Percentiles rank a stretch among this genome's conserved stretches.
Evolutionary conservation across 164 flowering plant species (phyloP).

Genomic region (Aristolochia fimbriata): DNA sequence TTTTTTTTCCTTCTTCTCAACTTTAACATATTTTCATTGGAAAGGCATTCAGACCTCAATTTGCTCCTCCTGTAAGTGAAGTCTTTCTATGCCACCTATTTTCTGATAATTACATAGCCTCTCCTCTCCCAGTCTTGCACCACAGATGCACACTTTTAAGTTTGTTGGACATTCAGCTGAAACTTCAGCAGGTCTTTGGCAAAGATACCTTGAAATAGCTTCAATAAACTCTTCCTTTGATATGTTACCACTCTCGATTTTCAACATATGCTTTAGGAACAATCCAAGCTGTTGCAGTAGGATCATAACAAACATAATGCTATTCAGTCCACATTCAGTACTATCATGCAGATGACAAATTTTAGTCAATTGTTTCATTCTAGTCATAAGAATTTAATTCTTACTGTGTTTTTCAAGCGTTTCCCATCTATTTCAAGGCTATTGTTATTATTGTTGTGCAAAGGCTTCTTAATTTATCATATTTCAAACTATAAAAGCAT

Average conservation of each 20-base stretch:
- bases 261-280: conserved; percentile 45
- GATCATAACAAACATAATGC: background rate
- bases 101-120: conserved; percentile 6
- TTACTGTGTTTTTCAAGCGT: no score
- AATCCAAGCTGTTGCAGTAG: conserved; percentile 43
- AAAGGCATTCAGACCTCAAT: conserved; percentile 37
- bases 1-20: background rate
- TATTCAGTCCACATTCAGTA: background rate
- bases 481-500: no score
- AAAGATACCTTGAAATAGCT: conserved; percentile 48
- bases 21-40: background rate
- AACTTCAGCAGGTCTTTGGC: conserved; percentile 21
- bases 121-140: conserved; percentile 26
- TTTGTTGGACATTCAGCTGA: conserved; percentile 39
- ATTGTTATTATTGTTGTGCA: no score
- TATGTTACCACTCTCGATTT: conserved; percentile 20
- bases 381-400: no score
- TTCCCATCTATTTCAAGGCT: no score
- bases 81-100: conserved; percentile 17
- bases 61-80: conserved; percentile 42
- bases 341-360: no score
- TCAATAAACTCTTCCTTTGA: conserved; percentile 47
- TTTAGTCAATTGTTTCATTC: no score
- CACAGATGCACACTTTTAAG: conserved; percentile 48
- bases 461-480: no score